These are phyloP conservation scores for Mortierella sp. DNA, from an alignment of 371 early-diverging fungal species.

Conservation along the genomic window DNA sequence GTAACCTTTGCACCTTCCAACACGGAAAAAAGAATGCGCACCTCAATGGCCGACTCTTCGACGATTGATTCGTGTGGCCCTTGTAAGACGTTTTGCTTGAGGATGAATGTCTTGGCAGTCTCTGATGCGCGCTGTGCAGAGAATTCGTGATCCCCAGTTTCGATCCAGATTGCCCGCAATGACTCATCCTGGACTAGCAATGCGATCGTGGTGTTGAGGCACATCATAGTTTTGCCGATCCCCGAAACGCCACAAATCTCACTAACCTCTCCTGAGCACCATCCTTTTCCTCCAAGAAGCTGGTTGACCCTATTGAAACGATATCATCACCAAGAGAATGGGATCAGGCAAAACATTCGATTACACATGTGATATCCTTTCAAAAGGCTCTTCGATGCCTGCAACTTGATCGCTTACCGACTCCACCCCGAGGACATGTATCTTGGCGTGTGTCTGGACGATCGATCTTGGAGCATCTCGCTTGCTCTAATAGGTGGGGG, in stretches of 20 bases:
- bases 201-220: slow-evolving; percentile 25
- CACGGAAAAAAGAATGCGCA: not conserved
- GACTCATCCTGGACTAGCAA: slow-evolving; percentile 23
- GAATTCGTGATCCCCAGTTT: slow-evolving; percentile 36
- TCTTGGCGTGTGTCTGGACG: not conserved
- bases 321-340: not conserved
- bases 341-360: not conserved
- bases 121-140: slow-evolving; percentile 36
- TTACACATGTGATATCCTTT: not conserved
- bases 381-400: not conserved
- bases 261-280: slow-evolving; percentile 39
- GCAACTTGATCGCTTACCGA: slow-evolving; percentile 9
- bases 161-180: slow-evolving; percentile 47
- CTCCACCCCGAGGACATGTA: slow-evolving; percentile 33
- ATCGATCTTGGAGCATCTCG: slow-evolving; percentile 20
- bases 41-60: not conserved
- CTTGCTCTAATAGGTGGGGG: slow-evolving; percentile 26
- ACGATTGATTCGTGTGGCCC: not conserved
- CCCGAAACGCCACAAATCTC: slow-evolving; percentile 41
- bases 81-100: not conserved
- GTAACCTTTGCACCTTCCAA: not conserved
- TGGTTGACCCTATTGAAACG: slow-evolving; percentile 26
- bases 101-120: not conserved
- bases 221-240: slow-evolving; percentile 40
- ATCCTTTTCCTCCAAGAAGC: slow-evolving; percentile 43